Base-by-base conservation (phyloP, 257 asterid species). In the Galeopsis tetrahit region DNA sequence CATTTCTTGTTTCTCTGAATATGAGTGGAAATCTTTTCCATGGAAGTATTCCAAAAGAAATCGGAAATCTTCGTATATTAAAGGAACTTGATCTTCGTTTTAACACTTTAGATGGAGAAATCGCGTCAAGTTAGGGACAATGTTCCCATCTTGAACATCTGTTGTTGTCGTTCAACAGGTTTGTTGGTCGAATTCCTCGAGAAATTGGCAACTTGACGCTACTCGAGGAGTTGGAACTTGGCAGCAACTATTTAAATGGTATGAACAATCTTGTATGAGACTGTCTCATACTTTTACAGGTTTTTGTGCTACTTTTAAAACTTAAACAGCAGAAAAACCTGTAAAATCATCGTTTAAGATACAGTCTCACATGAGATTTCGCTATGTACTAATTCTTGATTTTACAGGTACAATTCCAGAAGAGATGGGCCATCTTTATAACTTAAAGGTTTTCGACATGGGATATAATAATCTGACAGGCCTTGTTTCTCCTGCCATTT, bases 41-140 rank as follows among this genome's bases (percentile, higher is more conserved):
- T 0, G 83, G 86, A 31, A 35, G 5, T n/a, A 39, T 75, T 6
- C 75, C 75, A 34, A 28, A 56, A 21, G 78, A 70, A n/a, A 61
- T 81, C n/a, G 56, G 82, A 10, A 59, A 70, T 43, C 80, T 81
- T 28, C 58, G 67, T 46, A 68, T 52, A 17, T 57, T 73, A 32
- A 35, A 6, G n/a, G 8, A 11, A 28, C 51, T 81, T 10, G 51
- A 61, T 76, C 48, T 56, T 35, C 14, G 28, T 1, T 62, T 57
- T n/a, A 82, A 82, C 66, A 43, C 1, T 38, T 34, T 82, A 6
- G 21, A 62, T 5, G 82, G 84, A 60, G 73, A 68, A 55, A n/a
- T 82, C 34, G 80, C 86, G 1, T 46, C 21, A 17, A 70, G 71
- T 68, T 78, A 9, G 55, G 52, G 40, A 44, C 39, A 3, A 11